Conservation (phyloP, 2,329 filamentous ascomycete species). For the Curvularia spicifera region DNA sequence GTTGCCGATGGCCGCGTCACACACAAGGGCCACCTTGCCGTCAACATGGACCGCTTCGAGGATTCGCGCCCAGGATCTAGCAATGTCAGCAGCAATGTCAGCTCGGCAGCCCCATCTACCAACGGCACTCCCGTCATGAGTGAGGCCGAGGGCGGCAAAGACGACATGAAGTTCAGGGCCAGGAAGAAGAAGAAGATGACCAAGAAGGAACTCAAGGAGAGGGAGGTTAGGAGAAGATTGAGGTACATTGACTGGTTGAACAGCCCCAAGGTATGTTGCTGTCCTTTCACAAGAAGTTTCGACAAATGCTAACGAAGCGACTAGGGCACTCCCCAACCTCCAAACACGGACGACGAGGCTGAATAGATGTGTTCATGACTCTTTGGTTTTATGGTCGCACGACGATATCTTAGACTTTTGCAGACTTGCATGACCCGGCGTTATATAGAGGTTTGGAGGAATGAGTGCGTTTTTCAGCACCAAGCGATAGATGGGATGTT, state of each 20-base stretch:
- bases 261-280: constrained; percentile 61
- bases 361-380: constrained; percentile 30
- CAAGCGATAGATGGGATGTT: constrained; percentile 18
- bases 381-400: constrained; percentile 17
- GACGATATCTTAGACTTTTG: constrained; percentile 21
- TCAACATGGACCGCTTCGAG: constrained; percentile 84
- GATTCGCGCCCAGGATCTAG: constrained; percentile 72
- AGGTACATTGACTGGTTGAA: constrained; percentile 82
- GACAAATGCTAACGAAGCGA: constrained; percentile 27
- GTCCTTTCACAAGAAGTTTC: not conserved
- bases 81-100: constrained; percentile 56
- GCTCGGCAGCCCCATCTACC: constrained; percentile 49
- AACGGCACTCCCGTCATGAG: constrained; percentile 73
- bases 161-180: constrained; percentile 84
- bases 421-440: constrained; percentile 32
- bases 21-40: constrained; percentile 77
- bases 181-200: constrained; percentile 99
- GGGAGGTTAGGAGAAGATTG: constrained; percentile 83
- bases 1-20: constrained; percentile 87
- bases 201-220: constrained; percentile 93
- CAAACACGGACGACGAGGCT: constrained; percentile 52
- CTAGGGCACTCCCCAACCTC: constrained; percentile 50
- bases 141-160: constrained; percentile 78
- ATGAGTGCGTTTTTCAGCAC: constrained; percentile 14
- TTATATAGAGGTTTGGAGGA: constrained; percentile 25